These are phyloP conservation scores for Rhytidhysteron rufulum DNA, from an alignment of 2,329 filamentous ascomycete genomes.

Conservation along the genomic window DNA sequence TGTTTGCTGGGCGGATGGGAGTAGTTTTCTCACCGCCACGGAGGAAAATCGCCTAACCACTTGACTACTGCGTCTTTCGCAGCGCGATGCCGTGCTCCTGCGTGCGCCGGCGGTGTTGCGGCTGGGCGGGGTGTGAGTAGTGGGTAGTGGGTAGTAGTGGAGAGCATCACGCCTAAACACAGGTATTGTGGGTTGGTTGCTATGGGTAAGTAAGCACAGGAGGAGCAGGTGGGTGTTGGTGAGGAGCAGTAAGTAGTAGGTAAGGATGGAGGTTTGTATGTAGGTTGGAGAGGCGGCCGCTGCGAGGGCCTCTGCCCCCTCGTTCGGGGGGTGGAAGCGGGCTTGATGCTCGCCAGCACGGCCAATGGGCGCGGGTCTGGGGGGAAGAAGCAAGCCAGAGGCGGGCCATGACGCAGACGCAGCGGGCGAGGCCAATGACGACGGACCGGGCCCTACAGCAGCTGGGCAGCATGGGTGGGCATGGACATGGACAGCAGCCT, in stretches of 20 bases:
- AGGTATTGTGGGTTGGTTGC: too few species aligned
- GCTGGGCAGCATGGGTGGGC: too few species aligned
- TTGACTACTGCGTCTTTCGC: slow-evolving; percentile 2
- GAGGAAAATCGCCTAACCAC: slow-evolving; percentile 2
- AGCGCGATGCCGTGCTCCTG: slow-evolving; percentile 10
- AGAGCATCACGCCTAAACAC: neutral
- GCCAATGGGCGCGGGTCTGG: slow-evolving; percentile 20
- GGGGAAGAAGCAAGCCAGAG: too few species aligned
- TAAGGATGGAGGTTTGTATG: slow-evolving; percentile 1
- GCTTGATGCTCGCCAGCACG: slow-evolving; percentile 18
- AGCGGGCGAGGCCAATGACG: slow-evolving; percentile 17
- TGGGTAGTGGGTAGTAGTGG: neutral
- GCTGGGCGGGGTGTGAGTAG: neutral
- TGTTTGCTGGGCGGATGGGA: slow-evolving; percentile 2
- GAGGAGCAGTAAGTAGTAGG: too few species aligned
- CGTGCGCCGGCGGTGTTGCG: neutral
- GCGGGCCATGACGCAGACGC: slow-evolving; percentile 29
- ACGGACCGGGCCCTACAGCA: too few species aligned
- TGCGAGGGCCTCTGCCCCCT: too few species aligned
- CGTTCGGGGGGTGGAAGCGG: slow-evolving; percentile 15
- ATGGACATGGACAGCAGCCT: too few species aligned
- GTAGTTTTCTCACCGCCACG: slow-evolving; percentile 14
- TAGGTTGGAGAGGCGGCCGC: too few species aligned
- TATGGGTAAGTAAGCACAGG: too few species aligned
- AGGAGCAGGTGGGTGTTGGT: too few species aligned